Evolutionary conservation across 805 yeast genomes (phyloP).

Genomic region (Metschnikowia kunwiensis): DNA sequence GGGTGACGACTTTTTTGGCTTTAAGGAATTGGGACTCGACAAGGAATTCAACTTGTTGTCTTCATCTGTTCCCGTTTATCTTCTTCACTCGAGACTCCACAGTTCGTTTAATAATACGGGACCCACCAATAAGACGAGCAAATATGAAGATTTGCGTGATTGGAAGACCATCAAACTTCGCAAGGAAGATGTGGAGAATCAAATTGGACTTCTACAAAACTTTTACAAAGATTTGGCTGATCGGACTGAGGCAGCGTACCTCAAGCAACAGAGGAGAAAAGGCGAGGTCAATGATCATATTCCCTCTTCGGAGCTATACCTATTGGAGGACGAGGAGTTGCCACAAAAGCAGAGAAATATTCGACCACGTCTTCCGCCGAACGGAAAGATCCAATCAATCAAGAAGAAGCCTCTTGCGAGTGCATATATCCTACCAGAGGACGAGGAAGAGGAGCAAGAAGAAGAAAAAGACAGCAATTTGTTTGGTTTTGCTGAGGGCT

Average conservation of each 20-base stretch:
- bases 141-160: conserved; percentile 64
- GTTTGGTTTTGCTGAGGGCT: background rate
- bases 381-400: conserved; percentile 71
- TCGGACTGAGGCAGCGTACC: conserved; percentile 43
- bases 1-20: conserved; percentile 98
- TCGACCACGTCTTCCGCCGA: conserved; percentile 84
- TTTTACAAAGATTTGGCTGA: conserved; percentile 43
- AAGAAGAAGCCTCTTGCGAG: conserved; percentile 51
- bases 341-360: conserved; percentile 74
- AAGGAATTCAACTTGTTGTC: conserved; percentile 84
- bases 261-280: conserved; percentile 39
- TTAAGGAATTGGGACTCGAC: conserved; percentile 88
- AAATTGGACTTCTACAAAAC: conserved; percentile 57
- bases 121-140: conserved; percentile 47
- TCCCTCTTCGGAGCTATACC: conserved; percentile 30
- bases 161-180: conserved; percentile 51
- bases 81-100: conserved; percentile 72
- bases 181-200: conserved; percentile 48
- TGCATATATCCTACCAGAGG: conserved; percentile 31
- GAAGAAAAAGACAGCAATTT: conserved; percentile 3
- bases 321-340: conserved; percentile 79
- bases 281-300: conserved; percentile 42
- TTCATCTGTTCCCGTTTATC: conserved; percentile 83
- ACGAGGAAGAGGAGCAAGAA: conserved; percentile 1
- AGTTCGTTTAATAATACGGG: conserved; percentile 48